Evolutionary conservation across 2,329 filamentous ascomycete species (phyloP), one percentile per base, ranked within the genome.

Genomic region (Ascochyta viciae-villosae): DNA sequence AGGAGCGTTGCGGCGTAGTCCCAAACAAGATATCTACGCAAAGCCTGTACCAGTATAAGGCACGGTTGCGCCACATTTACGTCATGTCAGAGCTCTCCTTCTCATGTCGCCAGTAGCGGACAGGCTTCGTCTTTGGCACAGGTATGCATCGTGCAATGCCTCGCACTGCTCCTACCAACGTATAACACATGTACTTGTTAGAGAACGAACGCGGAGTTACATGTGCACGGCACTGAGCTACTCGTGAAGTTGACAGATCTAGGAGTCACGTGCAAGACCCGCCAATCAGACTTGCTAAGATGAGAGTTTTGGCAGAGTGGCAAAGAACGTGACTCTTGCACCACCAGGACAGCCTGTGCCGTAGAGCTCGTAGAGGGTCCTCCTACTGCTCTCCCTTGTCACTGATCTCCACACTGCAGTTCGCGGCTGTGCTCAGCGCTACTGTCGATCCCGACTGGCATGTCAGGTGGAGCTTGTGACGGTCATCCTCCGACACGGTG

Each of bases 11-110:
- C n/a, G 37, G n/a, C 22, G 16, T 16, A 15, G 27, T 34, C 40
- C 16, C 9, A 31, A 38, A 23, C 31, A 16, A 35, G 16, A 22
- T 9, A 19, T 22, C 10, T 26, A 22, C 16, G 24, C 24, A 26
- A 26, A 26, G 24, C 24, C 24, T 6, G 24, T 26, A 19, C 19
- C 19, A 19, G 19, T 19, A 19, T 19, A 41, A 53, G 31, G 29
- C 41, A 15, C 44, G 39, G 19, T 54, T 40, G 54, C 63, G 61
- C 60, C 61, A 63, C 61, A 24, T 47, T 52, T 50, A 60, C 57
- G 58, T 61, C 54, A 51, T 37, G 53, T 54, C 55, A 44, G 60
- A 62, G 60, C 59, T 62, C 60, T 41, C 23, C 62, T 26, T 26
- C 6, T 26, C 63, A 68, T 66, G 44, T 40, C 42, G 34, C 41